phyloP scores from a whole-genome alignment of 768 basidiomycete genomes.

The Dentipellis fragilis region DNA sequence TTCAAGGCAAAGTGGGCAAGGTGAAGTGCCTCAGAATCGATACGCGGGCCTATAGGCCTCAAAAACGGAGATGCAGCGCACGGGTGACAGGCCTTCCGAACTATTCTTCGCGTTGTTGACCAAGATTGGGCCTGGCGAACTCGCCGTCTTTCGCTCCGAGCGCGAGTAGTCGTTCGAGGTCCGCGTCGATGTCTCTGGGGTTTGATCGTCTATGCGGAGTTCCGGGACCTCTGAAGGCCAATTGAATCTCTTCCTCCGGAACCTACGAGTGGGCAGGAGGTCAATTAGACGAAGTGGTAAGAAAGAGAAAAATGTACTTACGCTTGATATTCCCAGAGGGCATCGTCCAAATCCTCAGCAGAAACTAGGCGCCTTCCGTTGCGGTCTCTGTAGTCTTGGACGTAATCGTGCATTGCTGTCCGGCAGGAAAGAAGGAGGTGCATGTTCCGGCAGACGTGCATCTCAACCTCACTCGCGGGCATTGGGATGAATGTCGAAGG shows the following conservation, averaged over 20 bases:
- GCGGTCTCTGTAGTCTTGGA: constrained; percentile 23
- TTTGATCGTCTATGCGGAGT: constrained; percentile 4
- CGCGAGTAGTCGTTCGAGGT: not conserved
- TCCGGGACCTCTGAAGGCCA: constrained; percentile 43
- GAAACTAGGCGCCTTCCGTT: constrained; percentile 15
- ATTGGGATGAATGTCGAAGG: constrained; percentile 51
- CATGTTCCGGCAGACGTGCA: constrained; percentile 64
- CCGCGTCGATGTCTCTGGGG: not conserved
- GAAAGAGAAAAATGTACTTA: constrained; percentile 20
- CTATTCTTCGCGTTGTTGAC: not conserved
- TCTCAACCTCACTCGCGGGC: constrained; percentile 51
- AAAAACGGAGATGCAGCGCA: constrained; percentile 11
- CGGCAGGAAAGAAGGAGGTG: constrained; percentile 56
- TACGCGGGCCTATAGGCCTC: constrained; percentile 5
- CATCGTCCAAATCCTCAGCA: constrained; percentile 26
- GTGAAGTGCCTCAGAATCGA: no score
- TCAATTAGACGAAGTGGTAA: constrained; percentile 4
- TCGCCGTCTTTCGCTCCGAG: not conserved
- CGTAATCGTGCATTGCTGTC: constrained; percentile 42
- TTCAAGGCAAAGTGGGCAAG: no score
- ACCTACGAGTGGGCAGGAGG: constrained; percentile 29
- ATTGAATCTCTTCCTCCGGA: constrained; percentile 57
- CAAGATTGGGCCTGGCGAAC: not conserved
- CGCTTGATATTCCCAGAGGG: constrained; percentile 52
- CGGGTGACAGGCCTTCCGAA: constrained; percentile 9